Base-by-base conservation (phyloP, 495 filamentous ascomycete species). In the Pyronema omphalodes region DNA sequence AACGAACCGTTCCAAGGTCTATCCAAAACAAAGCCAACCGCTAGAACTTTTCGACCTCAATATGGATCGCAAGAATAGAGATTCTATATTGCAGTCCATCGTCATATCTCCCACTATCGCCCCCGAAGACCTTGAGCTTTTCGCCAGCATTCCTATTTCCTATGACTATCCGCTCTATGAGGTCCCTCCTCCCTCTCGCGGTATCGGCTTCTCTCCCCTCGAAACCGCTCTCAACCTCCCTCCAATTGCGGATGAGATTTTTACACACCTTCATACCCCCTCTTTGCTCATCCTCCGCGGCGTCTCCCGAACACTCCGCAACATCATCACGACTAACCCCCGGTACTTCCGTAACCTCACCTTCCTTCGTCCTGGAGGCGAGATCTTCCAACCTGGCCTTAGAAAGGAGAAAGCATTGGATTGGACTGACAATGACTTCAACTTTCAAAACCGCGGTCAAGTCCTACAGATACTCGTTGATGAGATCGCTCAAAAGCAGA, bases 271-370 rank as follows among this genome's bases (percentile, higher is more conserved):
- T 9, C 34, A 50, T 3, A 63, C 61, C 0, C 57, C 60, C 8
- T 44, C 55, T 3, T 33, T 65, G 1, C 51, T 64, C 9, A 53
- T 39, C 1, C 23, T 64, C 7, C 59, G 54, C 35, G 55, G 43
- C 15, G 55, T 58, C 0, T 63, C 54, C 0, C 48, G 18, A 3
- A 60, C 57, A 0, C 1, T 50, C 9, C 54, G 57, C 3, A 23
- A 34, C 9, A 53, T 60, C 17, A 43, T 63, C 18, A 23, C 40
- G 6, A 44, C 50, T 0, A 61, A 57, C 15, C 37, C 18, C 0
- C 39, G 59, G 4, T 56, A 51, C 15, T 64, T 63, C 41, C 44
- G 44, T 2, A 60, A 60, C 23, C 39, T 64, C 1, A n/a, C 59
- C 0, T 53, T 63, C 23, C 14, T 63, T 6, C 56, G 60, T 11